Evolutionary conservation across 257 asterid species (phyloP).

Genomic region (Lycium barbarum): DNA sequence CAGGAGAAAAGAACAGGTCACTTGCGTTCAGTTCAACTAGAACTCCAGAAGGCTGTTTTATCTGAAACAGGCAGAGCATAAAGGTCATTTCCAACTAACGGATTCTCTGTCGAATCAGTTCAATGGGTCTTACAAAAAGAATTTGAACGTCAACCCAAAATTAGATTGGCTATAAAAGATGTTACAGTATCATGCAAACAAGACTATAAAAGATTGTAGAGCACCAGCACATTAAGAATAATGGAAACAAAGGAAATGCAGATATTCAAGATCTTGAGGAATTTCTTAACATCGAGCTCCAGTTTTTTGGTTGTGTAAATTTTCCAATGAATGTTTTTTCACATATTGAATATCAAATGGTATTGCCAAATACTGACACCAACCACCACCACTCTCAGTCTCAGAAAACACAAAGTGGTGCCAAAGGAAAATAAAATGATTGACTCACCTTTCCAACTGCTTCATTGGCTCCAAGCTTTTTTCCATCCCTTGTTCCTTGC

Average conservation of each 20-base stretch:
- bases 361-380: slow-evolving; percentile 20
- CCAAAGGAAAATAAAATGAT: not conserved
- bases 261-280: not conserved
- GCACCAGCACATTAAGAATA: slow-evolving; percentile 6
- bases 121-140: slow-evolving; percentile 4
- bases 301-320: not conserved
- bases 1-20: slow-evolving; percentile 66
- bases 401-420: slow-evolving; percentile 11
- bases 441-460: slow-evolving; percentile 24
- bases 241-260: slow-evolving; percentile 5
- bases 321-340: not conserved
- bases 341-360: not conserved
- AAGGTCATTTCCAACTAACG: slow-evolving; percentile 12
- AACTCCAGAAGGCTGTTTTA: slow-evolving; percentile 51
- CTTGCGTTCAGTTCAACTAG: slow-evolving; percentile 64
- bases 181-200: slow-evolving; percentile 8
- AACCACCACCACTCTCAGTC: slow-evolving; percentile 4
- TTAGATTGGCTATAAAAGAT: not conserved
- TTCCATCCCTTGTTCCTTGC: slow-evolving; percentile 23
- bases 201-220: not conserved
- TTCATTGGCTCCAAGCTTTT: not conserved
- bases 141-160: not conserved
- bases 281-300: not conserved
- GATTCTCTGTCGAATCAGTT: not conserved
- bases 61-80: slow-evolving; percentile 45